A percentile compares a stretch with the other conserved stretches of the same genome.
phyloP scores from a whole-genome alignment of 257 asterid genomes.

The Primulina eburnea region DNA sequence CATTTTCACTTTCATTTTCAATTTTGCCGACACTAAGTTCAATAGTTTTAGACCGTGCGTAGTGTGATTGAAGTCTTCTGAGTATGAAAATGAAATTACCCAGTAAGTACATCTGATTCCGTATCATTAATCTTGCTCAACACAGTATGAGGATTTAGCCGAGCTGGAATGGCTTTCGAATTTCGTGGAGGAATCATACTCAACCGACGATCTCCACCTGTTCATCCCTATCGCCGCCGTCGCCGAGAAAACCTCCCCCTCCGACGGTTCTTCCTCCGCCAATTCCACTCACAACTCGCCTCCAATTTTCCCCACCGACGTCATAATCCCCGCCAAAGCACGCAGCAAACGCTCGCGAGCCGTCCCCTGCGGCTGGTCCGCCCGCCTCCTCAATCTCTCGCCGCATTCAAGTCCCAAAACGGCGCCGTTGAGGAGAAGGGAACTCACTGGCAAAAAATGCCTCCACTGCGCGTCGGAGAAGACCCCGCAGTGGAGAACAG shows the following conservation, averaged over 20 bases:
- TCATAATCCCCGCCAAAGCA: constrained; percentile 86
- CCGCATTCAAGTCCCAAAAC: constrained; percentile 33
- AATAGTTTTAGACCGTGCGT: no score
- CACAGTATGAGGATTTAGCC: constrained; percentile 84
- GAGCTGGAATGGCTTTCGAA: constrained; percentile 99
- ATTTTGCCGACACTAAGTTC: not conserved
- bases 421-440: constrained; percentile 40
- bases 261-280: constrained; percentile 54
- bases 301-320: constrained; percentile 57
- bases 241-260: constrained; percentile 24
- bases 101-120: no score
- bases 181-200: constrained; percentile 94
- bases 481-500: constrained; percentile 98
- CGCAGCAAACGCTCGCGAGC: constrained; percentile 98
- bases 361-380: constrained; percentile 92
- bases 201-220: constrained; percentile 70
- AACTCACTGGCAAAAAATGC: constrained; percentile 65
- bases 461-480: constrained; percentile 93
- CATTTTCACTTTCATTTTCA: constrained; percentile 24
- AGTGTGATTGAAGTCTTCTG: no score
- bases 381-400: constrained; percentile 72
- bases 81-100: no score
- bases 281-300: constrained; percentile 34
- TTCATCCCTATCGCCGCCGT: constrained; percentile 48
- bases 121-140: not conserved